phyloP scores from a whole-genome alignment of 805 yeast genomes.

The Tanozyma kutaoensis region DNA sequence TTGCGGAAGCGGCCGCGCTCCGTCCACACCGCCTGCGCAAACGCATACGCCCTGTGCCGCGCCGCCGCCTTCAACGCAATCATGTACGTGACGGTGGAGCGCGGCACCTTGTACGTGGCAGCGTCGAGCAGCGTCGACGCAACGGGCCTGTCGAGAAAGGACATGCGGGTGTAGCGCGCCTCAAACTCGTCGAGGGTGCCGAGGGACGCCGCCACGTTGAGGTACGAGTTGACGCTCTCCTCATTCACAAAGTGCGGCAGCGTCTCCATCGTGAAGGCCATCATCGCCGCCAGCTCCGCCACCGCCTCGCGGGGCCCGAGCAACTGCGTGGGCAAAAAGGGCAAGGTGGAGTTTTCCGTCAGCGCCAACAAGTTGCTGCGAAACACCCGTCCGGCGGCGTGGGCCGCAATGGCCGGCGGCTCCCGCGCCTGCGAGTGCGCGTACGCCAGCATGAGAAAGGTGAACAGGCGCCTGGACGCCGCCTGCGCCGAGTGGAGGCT shows the following conservation, averaged over 20 bases:
- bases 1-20: slow-evolving; percentile 70
- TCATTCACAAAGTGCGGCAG: slow-evolving; percentile 30
- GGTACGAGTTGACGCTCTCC: slow-evolving; percentile 34
- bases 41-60: slow-evolving; percentile 34
- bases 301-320: slow-evolving; percentile 28
- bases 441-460: slow-evolving; percentile 36
- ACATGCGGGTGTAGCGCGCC: slow-evolving; percentile 16
- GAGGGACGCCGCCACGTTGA: slow-evolving; percentile 30
- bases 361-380: slow-evolving; percentile 32
- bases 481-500: slow-evolving; percentile 25
- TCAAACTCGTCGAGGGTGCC: slow-evolving; percentile 21
- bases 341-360: slow-evolving; percentile 36
- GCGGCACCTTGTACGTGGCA: slow-evolving; percentile 1
- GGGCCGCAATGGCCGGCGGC: slow-evolving; percentile 21
- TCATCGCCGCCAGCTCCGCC: slow-evolving; percentile 69
- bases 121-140: no score
- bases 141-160: slow-evolving; percentile 15
- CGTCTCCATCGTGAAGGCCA: slow-evolving; percentile 38
- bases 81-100: slow-evolving; percentile 37
- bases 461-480: slow-evolving; percentile 25
- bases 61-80: slow-evolving; percentile 57
- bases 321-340: slow-evolving; percentile 54
- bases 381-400: slow-evolving; percentile 32
- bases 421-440: slow-evolving; percentile 16
- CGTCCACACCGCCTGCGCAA: slow-evolving; percentile 59